Percentiles rank a stretch among this genome's conserved stretches.
Conservation (phyloP, 2,329 filamentous ascomycete genomes). For the Xylaria polymorpha region DNA sequence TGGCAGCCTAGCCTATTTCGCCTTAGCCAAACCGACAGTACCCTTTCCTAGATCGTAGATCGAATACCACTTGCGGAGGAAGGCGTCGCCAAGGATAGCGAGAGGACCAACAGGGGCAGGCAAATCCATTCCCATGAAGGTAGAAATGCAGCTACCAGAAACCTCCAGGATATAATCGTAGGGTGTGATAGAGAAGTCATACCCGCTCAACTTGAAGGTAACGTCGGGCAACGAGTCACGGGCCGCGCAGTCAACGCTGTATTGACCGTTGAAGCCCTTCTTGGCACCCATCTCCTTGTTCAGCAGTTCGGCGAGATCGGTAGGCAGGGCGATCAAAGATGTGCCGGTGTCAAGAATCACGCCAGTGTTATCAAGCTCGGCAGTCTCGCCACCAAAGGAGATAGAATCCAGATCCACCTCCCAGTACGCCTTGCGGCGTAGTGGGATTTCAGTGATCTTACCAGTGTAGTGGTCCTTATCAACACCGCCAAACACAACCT, state of each 20-base stretch:
- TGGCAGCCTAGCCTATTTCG: constrained; percentile 61
- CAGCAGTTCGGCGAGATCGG: constrained; percentile 90
- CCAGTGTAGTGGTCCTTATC: constrained; percentile 84
- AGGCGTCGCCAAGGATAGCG: constrained; percentile 91
- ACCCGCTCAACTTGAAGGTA: constrained; percentile 87
- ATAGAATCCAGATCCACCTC: constrained; percentile 97
- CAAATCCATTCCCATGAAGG: constrained; percentile 97
- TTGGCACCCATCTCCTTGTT: constrained; percentile 98
- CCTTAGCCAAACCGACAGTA: constrained; percentile 87
- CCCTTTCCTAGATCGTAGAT: constrained; percentile 94
- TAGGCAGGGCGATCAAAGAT: constrained; percentile 94
- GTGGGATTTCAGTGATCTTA: constrained; percentile 90
- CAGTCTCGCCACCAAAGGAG: constrained; percentile 84
- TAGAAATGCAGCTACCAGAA: constrained; percentile 94
- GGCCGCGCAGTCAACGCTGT: constrained; percentile 89
- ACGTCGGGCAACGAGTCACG: constrained; percentile 87
- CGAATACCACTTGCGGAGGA: constrained; percentile 89
- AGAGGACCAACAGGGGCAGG: constrained; percentile 89
- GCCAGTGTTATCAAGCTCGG: constrained; percentile 93
- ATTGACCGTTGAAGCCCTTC: constrained; percentile 98
- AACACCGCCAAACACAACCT: constrained; percentile 89
- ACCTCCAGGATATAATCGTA: constrained; percentile 97
- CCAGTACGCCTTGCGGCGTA: constrained; percentile 99
- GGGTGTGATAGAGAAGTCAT: constrained; percentile 90
- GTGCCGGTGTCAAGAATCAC: constrained; percentile 98